Evolutionary conservation across 2,329 filamentous ascomycete genomes (phyloP), one percentile per base, ranked within the genome.

Genomic region (Neonectria sp.): DNA sequence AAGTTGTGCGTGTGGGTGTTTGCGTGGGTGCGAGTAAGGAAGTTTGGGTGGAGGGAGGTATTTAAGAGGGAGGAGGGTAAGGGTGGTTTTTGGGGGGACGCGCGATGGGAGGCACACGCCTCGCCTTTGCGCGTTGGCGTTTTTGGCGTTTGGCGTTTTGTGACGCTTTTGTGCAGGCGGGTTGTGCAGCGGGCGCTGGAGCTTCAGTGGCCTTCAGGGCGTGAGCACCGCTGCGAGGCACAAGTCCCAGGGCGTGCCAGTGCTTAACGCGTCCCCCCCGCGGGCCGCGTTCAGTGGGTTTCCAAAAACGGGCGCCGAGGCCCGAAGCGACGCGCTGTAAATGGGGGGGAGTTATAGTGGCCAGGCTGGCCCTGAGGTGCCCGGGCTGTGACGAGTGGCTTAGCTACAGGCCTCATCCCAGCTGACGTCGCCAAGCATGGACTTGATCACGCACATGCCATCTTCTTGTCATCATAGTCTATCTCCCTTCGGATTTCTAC

Each of bases 101-200:
- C 63, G 66, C 65, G 65, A 60, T 43, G 31, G 59, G 58, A 15
- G 61, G 21, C 21, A 21, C 65, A 67, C 67, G 63, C 53, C 45
- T 49, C 35, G 29, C 25, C 31, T 21, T 43, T 43, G 53, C 60
- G 65, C 65, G 65, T 67, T 70, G 65, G 68, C 68, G 68, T 69
- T 67, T 70, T 69, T 68, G 68, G 68, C 68, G 68, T 71, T 65
- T 61, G 49, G 29, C 49, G 49, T 51, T 51, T 57, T 49, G 49
- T 55, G 55, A 57, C 51, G 51, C 25, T 35, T 51, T 53, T 60
- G 49, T 61, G 49, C 63, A 53, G 49, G 46, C 15, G 15, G 25
- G 15, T 7, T 13, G 29, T 21, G 29, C 29, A 53, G 15, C 27
- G 17, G n/a, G 46, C 60, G 55, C 60, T 58, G 55, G 8, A 59